Percentiles rank a stretch among this genome's conserved stretches.
These are phyloP conservation scores for Sphaerulina populicola DNA, from an alignment of 2,329 filamentous ascomycete genomes.

Conservation along the genomic window DNA sequence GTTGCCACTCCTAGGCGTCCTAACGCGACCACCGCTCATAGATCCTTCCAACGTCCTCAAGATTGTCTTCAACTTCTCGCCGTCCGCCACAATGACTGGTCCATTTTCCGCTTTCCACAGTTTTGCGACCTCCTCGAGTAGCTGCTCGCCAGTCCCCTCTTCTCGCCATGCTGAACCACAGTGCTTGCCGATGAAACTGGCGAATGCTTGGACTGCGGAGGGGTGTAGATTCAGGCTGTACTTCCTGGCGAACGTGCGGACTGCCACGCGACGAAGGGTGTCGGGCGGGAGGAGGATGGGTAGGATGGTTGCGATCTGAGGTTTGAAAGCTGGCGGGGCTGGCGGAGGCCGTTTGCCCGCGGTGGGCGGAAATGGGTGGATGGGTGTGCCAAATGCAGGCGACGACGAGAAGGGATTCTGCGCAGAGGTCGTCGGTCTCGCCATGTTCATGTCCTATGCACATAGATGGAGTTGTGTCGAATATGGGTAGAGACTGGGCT, in stretches of 20 bases:
- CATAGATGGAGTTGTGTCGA: not conserved
- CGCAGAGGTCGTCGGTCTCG: constrained; percentile 8
- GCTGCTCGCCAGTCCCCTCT: constrained; percentile 83
- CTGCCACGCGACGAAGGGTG: constrained; percentile 80
- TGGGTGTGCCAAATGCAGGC: constrained; percentile 79
- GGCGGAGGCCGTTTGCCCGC: constrained; percentile 39
- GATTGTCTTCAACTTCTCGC: constrained; percentile 64
- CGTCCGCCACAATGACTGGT: constrained; percentile 82
- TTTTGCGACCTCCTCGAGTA: constrained; percentile 83
- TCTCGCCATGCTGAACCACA: constrained; percentile 96
- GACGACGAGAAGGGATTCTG: constrained; percentile 61
- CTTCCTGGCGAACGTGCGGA: constrained; percentile 94
- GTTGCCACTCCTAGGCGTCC: constrained; percentile 41
- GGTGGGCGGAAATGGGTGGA: constrained; percentile 54
- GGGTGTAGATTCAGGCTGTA: constrained; percentile 89
- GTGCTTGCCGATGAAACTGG: constrained; percentile 82
- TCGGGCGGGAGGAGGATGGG: constrained; percentile 83
- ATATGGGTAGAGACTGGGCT: not conserved
- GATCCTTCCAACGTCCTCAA: constrained; percentile 75
- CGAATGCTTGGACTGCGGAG: constrained; percentile 72
- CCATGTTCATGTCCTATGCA: constrained; percentile 3
- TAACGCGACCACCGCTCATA: constrained; percentile 75
- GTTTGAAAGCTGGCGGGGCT: constrained; percentile 42
- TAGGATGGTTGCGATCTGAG: constrained; percentile 58
- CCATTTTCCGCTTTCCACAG: constrained; percentile 86